Conservation (phyloP, 108 stramenopile species). For the Mediolabrus comicus region DNA sequence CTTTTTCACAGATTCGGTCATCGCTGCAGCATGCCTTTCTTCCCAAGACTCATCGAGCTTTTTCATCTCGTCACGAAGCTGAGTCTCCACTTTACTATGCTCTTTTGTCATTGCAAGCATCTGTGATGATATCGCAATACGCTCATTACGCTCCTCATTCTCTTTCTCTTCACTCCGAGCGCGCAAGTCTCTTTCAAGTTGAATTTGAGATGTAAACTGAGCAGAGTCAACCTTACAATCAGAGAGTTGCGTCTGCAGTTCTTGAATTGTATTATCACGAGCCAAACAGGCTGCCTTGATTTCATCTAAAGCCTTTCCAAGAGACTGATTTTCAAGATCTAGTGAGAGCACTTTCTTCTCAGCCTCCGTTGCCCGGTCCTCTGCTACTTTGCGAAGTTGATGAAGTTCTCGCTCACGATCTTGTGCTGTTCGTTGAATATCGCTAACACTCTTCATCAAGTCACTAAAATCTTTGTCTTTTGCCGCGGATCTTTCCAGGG, state of each 20-base stretch:
- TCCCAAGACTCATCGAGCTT: slow-evolving; percentile 1
- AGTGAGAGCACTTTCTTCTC: slow-evolving; percentile 10
- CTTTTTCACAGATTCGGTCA: not conserved
- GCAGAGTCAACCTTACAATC: slow-evolving; percentile 4
- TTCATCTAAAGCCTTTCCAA: slow-evolving; percentile 18
- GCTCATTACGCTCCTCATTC: slow-evolving; percentile 25
- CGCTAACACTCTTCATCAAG: slow-evolving; percentile 27
- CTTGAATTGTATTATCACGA: slow-evolving; percentile 2
- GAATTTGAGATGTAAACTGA: slow-evolving; percentile 2
- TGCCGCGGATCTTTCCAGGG: slow-evolving; percentile 7
- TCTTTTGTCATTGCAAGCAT: slow-evolving; percentile 34
- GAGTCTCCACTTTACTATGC: slow-evolving; percentile 15
- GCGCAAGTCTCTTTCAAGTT: slow-evolving; percentile 18
- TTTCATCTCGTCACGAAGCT: slow-evolving; percentile 21
- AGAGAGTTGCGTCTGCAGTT: slow-evolving; percentile 8
- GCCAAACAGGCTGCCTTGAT: slow-evolving; percentile 4
- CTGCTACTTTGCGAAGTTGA: slow-evolving; percentile 10
- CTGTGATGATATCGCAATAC: slow-evolving; percentile 22
- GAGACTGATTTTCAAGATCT: slow-evolving; percentile 11
- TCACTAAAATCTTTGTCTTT: slow-evolving; percentile 31
- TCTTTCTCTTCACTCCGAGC: slow-evolving; percentile 33
- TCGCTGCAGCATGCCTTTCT: not conserved
- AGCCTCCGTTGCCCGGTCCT: slow-evolving; percentile 1
- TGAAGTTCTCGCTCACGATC: slow-evolving; percentile 20
- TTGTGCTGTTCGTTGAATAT: slow-evolving; percentile 25